Base-by-base conservation (phyloP, 768 basidiomycete genomes). In the Hypholoma sublateritium region DNA sequence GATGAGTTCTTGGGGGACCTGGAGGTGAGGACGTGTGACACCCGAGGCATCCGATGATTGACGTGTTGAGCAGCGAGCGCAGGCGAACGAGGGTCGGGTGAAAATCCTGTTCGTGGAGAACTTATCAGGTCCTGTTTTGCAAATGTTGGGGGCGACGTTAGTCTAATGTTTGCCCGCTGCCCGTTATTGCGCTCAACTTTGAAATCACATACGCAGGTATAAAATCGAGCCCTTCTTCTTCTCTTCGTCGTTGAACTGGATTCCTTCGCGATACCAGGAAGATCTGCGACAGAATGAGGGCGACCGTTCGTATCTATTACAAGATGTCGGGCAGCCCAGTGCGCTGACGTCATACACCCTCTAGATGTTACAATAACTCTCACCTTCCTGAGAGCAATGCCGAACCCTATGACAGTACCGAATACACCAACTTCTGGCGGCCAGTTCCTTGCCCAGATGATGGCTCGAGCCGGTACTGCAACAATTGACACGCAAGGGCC, bases 141-240 rank as follows among this genome's bases (percentile, higher is more conserved):
- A 83, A 65, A 85, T 86, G 80, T 67, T 86, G 3, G 85, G 85
- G n/a, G 73, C 77, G 5, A 81, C 65, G 82, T 83, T 13, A 28
- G 46, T 45, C 2, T 46, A 8, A 14, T 34, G 9, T 7, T 32
- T 32, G 5, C 28, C 28, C 9, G 5, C 28, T 32, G 2, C 28
- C 28, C 28, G 28, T 32, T 32, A 32, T 32, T 32, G 9, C 28
- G 6, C 28, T 32, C 28, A 32, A 32, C 28, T 32, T 32, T 32
- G 6, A 32, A 32, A n/a, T n/a, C 5, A 9, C 9, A 32, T 32
- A 32, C 9, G 28, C 24, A 79, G 83, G 64, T 83, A 78, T 55
- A 72, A 75, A 24, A 77, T 86, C 43, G 84, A 86, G 61, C 85
- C 85, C 0, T 85, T 85, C 65, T 86, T 84, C 68, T 86, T 82